A percentile compares a stretch with the other conserved stretches of the same genome.
Evolutionary conservation across 2,329 filamentous ascomycete genomes (phyloP).

Genomic region (Colletotrichum agaves): DNA sequence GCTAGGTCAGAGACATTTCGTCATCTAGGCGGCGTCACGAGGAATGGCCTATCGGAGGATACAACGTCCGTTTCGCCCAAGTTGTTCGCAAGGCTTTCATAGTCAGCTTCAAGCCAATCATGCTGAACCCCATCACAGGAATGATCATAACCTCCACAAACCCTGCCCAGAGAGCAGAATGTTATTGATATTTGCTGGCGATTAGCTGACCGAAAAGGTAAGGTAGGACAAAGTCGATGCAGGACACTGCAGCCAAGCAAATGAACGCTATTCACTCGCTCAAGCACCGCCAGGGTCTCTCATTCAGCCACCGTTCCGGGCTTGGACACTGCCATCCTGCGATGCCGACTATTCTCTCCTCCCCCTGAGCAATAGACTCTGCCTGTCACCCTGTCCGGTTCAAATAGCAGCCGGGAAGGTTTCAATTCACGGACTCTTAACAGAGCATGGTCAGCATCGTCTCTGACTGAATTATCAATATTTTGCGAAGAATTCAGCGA

Average conservation of each 20-base stretch:
- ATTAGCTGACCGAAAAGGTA: slow-evolving; percentile 32
- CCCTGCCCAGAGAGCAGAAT: not conserved
- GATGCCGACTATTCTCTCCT: slow-evolving; percentile 9
- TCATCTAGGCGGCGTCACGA: slow-evolving; percentile 10
- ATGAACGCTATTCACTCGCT: slow-evolving; percentile 17
- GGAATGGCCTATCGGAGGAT: not conserved
- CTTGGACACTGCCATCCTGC: no score
- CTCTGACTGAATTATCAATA: no score
- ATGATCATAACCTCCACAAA: slow-evolving; percentile 17
- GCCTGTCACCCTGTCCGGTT: slow-evolving; percentile 4
- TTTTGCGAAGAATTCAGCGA: no score
- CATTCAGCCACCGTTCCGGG: no score
- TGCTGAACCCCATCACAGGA: slow-evolving; percentile 11
- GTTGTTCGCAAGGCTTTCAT: not conserved
- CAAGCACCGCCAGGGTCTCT: slow-evolving; percentile 11
- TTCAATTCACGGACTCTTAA: slow-evolving; percentile 15
- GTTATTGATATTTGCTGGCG: slow-evolving; percentile 3
- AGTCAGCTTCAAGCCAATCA: not conserved
- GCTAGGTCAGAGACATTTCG: slow-evolving; percentile 32
- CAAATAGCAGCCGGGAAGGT: not conserved
- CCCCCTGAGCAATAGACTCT: slow-evolving; percentile 25
- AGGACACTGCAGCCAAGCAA: slow-evolving; percentile 39
- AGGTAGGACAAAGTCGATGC: slow-evolving; percentile 35
- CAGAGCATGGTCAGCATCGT: not conserved
- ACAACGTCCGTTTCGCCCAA: slow-evolving; percentile 2